Percentiles rank a stretch among this genome's conserved stretches.
These are phyloP conservation scores for Penium margaritaceum DNA, from an alignment of 139 green algal species.

Conservation along the genomic window DNA sequence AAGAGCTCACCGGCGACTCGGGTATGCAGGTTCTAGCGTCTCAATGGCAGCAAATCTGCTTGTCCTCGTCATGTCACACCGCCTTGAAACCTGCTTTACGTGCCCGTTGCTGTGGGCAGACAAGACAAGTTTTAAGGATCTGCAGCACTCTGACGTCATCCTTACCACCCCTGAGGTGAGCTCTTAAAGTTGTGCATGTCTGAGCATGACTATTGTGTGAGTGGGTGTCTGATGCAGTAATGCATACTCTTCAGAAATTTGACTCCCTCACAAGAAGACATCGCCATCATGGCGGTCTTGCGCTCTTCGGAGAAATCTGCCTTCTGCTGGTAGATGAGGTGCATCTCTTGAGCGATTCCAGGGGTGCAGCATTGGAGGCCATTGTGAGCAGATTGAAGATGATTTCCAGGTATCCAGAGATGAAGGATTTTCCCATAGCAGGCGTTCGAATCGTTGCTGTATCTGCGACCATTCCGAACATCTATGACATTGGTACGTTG, in stretches of 20 bases:
- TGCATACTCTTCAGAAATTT: slow-evolving; percentile 39
- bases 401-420: slow-evolving; percentile 38
- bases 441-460: slow-evolving; percentile 77
- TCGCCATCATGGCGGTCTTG: slow-evolving; percentile 19
- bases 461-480: slow-evolving; percentile 79
- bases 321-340: slow-evolving; percentile 35
- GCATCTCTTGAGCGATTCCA: slow-evolving; percentile 37
- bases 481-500: slow-evolving; percentile 62
- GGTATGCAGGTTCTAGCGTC: background rate
- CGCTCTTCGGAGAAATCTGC: slow-evolving; percentile 27
- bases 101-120: background rate
- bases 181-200: background rate
- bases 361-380: slow-evolving; percentile 38
- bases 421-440: slow-evolving; percentile 54
- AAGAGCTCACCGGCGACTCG: slow-evolving; percentile 26
- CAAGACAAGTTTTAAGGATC: slow-evolving; percentile 18
- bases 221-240: background rate
- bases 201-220: background rate
- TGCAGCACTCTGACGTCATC: slow-evolving; percentile 42
- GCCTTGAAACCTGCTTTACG: too few species aligned
- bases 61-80: too few species aligned
- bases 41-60: slow-evolving; percentile 49
- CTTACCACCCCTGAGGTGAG: slow-evolving; percentile 38
- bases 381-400: slow-evolving; percentile 46
- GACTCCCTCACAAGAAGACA: slow-evolving; percentile 36